Base-by-base conservation (phyloP, 108 stramenopile species). In the Schizochytrium sp. region DNA sequence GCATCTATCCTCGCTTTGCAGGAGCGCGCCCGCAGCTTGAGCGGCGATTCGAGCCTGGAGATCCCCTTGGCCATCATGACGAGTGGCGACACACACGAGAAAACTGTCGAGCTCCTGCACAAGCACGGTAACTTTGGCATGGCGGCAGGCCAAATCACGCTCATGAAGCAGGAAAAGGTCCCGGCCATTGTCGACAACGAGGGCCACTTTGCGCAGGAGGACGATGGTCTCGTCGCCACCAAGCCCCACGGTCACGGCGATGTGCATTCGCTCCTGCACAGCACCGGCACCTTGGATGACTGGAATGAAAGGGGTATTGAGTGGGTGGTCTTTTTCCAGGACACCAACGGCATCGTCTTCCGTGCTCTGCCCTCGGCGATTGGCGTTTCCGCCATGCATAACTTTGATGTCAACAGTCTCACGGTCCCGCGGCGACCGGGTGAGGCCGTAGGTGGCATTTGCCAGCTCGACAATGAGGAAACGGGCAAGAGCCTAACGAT, bases 181-280 rank as follows among this genome's bases (percentile, higher is more conserved):
- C 95, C 98, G 8, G 98, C 98, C 0, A 90, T 99, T 57, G 94
- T 95, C 53, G 97, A 98, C 93, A 92, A 92, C 29, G 93, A 92
- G 88, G 98, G 97, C 12, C 95, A 94, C 60, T 91, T 99, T 87
- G 97, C 96, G 23, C 95, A 96, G 23, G 95, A 95, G n/a, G 91
- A 91, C 3, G 93, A 96, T 92, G 93, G 92, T 19, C 97, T 91
- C 91, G 93, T 92, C 29, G 72, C 98, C 69, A 98, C 98, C 41
- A 99, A 99, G 91, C 99, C 99, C 8, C 99, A 99, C 91, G 99
- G 99, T 5, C 99, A 99, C 90, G 99, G 99, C 45, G 99, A 99
- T 91, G 99, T 99, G 47, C 99, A 99, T 91, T 93, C 96, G 87
- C 89, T 99, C 55, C 91, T 99, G 88, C 95, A 93, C 72, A 89